These are phyloP conservation scores for Beta lomatogona DNA, from an alignment of 179 eudicot species.

Conservation along the genomic window DNA sequence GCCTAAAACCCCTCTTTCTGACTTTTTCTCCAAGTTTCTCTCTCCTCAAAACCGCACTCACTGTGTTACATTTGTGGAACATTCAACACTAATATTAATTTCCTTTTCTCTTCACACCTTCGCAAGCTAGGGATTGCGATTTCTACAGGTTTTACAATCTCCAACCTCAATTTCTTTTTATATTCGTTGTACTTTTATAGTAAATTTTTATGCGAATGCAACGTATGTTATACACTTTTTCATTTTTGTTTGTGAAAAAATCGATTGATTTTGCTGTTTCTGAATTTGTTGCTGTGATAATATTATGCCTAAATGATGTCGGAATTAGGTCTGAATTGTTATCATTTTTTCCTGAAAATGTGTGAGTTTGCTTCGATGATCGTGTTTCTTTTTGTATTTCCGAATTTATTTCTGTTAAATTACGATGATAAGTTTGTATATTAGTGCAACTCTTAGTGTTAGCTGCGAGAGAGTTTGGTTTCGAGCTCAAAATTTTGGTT, in stretches of 20 bases:
- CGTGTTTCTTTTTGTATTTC: neutral
- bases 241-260: neutral
- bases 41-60: constrained; percentile 1
- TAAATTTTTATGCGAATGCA: neutral
- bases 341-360: neutral
- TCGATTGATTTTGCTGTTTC: neutral
- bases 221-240: neutral
- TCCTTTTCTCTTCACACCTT: neutral
- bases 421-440: neutral
- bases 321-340: neutral
- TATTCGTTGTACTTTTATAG: neutral
- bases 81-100: neutral
- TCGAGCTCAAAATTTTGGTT: too few relatives aligned
- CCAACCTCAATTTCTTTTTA: neutral
- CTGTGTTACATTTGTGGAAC: neutral
- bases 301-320: neutral
- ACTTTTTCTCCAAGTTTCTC: constrained; percentile 34
- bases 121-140: constrained; percentile 18
- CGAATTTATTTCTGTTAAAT: neutral
- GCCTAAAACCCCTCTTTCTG: constrained; percentile 21
- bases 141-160: constrained; percentile 16
- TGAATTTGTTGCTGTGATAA: neutral
- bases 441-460: neutral
- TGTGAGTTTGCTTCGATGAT: neutral
- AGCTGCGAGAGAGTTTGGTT: neutral